Conservation (phyloP, 2,329 filamentous ascomycete genomes). For the Purpureocillium lavendulum region DNA sequence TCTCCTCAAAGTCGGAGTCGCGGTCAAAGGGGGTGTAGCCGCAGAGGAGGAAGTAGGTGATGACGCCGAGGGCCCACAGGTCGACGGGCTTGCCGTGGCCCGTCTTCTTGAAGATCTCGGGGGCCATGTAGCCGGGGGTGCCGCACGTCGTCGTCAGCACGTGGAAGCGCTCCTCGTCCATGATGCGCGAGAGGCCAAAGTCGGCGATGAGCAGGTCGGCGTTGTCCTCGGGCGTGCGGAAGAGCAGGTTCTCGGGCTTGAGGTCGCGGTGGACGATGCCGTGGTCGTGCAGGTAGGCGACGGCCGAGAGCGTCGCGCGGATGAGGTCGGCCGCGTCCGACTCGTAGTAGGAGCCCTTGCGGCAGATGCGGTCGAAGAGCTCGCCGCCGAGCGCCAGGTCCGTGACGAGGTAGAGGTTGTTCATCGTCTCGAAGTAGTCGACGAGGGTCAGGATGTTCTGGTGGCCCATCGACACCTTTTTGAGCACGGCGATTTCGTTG, state of each 20-base stretch:
- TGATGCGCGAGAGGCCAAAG: conserved; percentile 91
- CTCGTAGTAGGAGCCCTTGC: conserved; percentile 98
- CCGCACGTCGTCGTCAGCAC: conserved; percentile 96
- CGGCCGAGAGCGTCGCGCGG: conserved; percentile 89
- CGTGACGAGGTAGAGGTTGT: conserved; percentile 96
- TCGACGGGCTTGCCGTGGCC: conserved; percentile 97
- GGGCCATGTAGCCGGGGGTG: conserved; percentile 97
- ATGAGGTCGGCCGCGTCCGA: conserved; percentile 93
- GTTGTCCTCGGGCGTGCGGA: conserved; percentile 95
- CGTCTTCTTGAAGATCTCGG: conserved; percentile 98
- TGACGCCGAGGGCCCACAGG: conserved; percentile 96
- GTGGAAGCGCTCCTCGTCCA: conserved; percentile 98
- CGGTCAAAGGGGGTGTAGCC: conserved; percentile 98
- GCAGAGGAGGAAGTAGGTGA: conserved; percentile 96
- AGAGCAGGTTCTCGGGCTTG: conserved; percentile 94
- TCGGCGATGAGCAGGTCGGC: conserved; percentile 95
- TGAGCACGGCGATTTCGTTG: conserved; percentile 96
- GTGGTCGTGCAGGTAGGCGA: conserved; percentile 96
- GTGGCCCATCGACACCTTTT: conserved; percentile 98
- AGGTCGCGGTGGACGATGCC: conserved; percentile 97
- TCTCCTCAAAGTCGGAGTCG: conserved; percentile 95
- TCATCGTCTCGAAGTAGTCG: conserved; percentile 99
- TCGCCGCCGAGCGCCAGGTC: conserved; percentile 94
- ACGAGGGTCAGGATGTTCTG: conserved; percentile 96
- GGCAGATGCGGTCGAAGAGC: conserved; percentile 96